Evolutionary conservation across 139 green algal genomes (phyloP).

Genomic region (Chlamydomonas eustigma): DNA sequence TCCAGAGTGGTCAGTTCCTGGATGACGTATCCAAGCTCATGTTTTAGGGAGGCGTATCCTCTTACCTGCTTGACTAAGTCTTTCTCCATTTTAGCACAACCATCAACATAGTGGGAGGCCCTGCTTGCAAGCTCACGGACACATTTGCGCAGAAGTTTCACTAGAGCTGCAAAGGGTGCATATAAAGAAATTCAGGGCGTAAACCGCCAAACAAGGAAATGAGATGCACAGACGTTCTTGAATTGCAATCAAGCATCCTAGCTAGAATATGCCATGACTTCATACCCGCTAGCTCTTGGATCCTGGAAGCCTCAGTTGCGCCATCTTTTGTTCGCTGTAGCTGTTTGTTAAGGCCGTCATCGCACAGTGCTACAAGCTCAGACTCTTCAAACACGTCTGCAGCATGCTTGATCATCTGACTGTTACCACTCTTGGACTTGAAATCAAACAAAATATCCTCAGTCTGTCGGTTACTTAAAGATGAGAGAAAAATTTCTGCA

Average conservation of each 20-base stretch:
- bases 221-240: background rate
- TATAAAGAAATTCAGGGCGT: background rate
- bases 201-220: no score
- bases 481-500: no score
- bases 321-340: slow-evolving; percentile 77
- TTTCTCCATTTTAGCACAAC: slow-evolving; percentile 28
- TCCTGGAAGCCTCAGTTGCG: slow-evolving; percentile 70
- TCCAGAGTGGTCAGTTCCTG: no score
- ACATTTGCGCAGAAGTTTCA: slow-evolving; percentile 69
- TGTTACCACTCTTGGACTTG: background rate
- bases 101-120: slow-evolving; percentile 49
- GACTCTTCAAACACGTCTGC: slow-evolving; percentile 60
- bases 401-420: slow-evolving; percentile 31
- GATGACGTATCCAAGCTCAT: no score
- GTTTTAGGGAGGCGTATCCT: no score
- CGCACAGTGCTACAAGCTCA: slow-evolving; percentile 43
- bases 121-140: slow-evolving; percentile 55
- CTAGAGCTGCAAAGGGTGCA: slow-evolving; percentile 44
- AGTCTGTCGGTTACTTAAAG: background rate
- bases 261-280: background rate
- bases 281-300: slow-evolving; percentile 72
- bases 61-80: slow-evolving; percentile 7
- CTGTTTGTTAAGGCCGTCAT: slow-evolving; percentile 60
- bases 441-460: slow-evolving; percentile 18
- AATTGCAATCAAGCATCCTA: background rate